Percentiles rank a stretch among this genome's conserved stretches.
These are phyloP conservation scores for Crotalaria pallida DNA, from an alignment of 306 rosid genomes.

Conservation along the genomic window DNA sequence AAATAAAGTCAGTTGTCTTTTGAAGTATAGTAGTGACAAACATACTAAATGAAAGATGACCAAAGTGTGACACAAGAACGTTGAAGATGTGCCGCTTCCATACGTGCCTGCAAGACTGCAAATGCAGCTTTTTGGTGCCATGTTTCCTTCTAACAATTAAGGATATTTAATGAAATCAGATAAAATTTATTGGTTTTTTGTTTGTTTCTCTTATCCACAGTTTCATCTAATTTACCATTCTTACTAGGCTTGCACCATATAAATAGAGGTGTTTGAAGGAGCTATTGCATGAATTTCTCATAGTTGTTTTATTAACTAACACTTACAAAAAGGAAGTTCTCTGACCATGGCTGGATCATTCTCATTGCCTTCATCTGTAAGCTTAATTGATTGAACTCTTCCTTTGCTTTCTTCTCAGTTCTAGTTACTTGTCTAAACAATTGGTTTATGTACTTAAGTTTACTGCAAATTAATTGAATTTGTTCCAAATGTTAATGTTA, in stretches of 20 bases:
- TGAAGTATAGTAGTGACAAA: slow-evolving; percentile 19
- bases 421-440: background rate
- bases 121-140: slow-evolving; percentile 46
- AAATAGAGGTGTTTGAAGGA: slow-evolving; percentile 38
- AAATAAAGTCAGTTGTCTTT: slow-evolving; percentile 16
- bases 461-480: background rate
- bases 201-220: slow-evolving; percentile 41
- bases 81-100: slow-evolving; percentile 38
- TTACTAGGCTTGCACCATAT: slow-evolving; percentile 27
- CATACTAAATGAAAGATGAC: slow-evolving; percentile 35
- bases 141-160: slow-evolving; percentile 38
- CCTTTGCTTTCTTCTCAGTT: background rate
- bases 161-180: slow-evolving; percentile 13
- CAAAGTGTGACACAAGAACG: slow-evolving; percentile 20
- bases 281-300: slow-evolving; percentile 31
- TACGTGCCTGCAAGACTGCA: slow-evolving; percentile 61
- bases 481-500: background rate
- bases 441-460: background rate
- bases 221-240: slow-evolving; percentile 12
- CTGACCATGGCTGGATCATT: slow-evolving; percentile 76
- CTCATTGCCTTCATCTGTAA: slow-evolving; percentile 81
- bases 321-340: slow-evolving; percentile 10
- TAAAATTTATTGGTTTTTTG: slow-evolving; percentile 40
- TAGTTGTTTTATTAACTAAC: background rate
- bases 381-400: background rate